Base-by-base conservation (phyloP, 1,139 yeast species). In the Blastobotrys ciferrii region DNA sequence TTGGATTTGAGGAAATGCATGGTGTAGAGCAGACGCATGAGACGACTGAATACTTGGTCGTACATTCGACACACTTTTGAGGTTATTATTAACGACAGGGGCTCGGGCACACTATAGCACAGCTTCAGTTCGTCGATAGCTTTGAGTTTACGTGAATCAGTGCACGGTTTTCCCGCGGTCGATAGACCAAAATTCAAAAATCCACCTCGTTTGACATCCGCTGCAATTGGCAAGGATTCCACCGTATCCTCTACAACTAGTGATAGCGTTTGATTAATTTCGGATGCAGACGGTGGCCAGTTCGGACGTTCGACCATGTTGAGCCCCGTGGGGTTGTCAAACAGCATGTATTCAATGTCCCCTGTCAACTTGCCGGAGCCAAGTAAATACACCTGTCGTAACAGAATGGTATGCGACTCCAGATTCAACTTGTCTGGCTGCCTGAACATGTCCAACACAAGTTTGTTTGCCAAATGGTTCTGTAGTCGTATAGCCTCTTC, bases 201-300 rank as follows among this genome's bases (percentile, higher is more conserved):
- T 7, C 48, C 46, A 14, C 43, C 46, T 23, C 43, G 30, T 5
- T 46, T 28, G 18, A 53, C 48, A 15, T 40, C 41, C 41, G 18
- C 42, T 37, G 9, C 43, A n/a, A 19, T 30, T 32, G 30, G 45
- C 38, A 32, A 39, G 31, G 30, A 42, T 3, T 40, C 7, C 5
- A 47, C 46, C 3, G 48, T 43, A 4, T 49, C 47, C 14, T 55
- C 60, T 6, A 54, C 51, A 2, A 48, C 45, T 3, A 46, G 54
- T 0, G 57, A 53, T 13, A 58, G 32, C 11, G 42, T 30, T 14
- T 42, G 46, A 42, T 56, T 56, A 17, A 58, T 42, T 36, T 51
- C 53, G 4, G 51, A 20, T 4, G 52, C 46, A 1, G 53, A 42
- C 1, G 59, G 60, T 5, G 58, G 60, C 61, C 61, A 58, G 1